Base-by-base conservation (phyloP, 2,329 filamentous ascomycete species). In the Trichoderma guizhouense region DNA sequence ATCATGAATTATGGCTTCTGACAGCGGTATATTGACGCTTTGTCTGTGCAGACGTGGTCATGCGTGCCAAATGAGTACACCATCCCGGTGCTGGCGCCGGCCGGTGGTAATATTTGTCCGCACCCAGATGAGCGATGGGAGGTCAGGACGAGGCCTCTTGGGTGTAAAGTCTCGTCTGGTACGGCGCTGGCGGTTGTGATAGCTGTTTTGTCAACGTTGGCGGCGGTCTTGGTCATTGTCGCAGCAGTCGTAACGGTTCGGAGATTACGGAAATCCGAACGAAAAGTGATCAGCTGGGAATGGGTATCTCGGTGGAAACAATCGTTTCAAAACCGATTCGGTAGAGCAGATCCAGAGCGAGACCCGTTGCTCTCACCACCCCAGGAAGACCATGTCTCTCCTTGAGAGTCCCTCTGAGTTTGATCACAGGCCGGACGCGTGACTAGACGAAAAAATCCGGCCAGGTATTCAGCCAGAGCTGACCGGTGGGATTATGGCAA, bases 401-500 rank as follows among this genome's bases (percentile, higher is more conserved):
- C 30, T 18, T 7, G n/a, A 18, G 7, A 24, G 7, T 14, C 18
- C 8, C 5, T 69, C 39, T 69, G 18, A 34, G 8, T 66, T 62
- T 32, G 12, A 71, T 15, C 24, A 5, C 58, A 5, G 18, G 24
- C 34, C 47, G 1, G 18, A 14, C 15, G 53, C 18, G 14, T 62
- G 1, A 28, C 34, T 28, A 30, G 14, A 26, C 26, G 39, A 8
- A n/a, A 57, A 21, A 28, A 12, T 28, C 53, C 7, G 15, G 36
- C 28, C 26, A 28, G 18, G 9, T 28, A 30, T 71, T 86, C 81
- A 96, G 5, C 93, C 93, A 47, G 93, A 94, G 84, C 93, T 97
- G 75, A 97, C 94, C 11, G 94, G 93, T 39, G 94, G 93, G 71
- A 97, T 95, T 43, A 97, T 92, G 55, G 92, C 94, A 70, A 97